These are phyloP conservation scores for Hypoxylon subgilvum DNA, from an alignment of 495 filamentous ascomycete genomes.

Conservation along the genomic window DNA sequence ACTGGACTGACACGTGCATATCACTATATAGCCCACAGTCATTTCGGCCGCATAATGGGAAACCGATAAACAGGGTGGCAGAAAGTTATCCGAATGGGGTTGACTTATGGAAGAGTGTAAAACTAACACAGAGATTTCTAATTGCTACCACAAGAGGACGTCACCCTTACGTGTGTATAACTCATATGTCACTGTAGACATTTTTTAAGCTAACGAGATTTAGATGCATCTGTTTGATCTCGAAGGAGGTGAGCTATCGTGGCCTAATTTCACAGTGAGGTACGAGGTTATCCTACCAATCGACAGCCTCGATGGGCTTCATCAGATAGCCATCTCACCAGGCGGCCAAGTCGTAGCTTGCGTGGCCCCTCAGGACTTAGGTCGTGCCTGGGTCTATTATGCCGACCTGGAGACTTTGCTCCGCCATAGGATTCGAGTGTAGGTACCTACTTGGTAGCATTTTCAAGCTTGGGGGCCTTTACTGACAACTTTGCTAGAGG, in stretches of 20 bases:
- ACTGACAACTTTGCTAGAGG: not conserved
- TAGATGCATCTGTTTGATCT: constrained; percentile 34
- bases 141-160: constrained; percentile 31
- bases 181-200: not conserved
- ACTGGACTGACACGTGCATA: constrained; percentile 43
- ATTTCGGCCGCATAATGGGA: constrained; percentile 8
- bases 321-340: constrained; percentile 41
- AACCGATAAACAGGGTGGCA: constrained; percentile 1
- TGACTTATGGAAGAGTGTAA: constrained; percentile 26
- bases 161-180: constrained; percentile 16
- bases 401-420: constrained; percentile 3
- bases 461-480: not conserved
- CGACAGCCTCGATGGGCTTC: not conserved
- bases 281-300: constrained; percentile 18
- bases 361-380: not conserved
- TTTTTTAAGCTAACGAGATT: not conserved
- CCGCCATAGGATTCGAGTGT: not conserved
- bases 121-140: constrained; percentile 25
- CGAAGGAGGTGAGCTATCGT: constrained; percentile 3
- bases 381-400: constrained; percentile 3
- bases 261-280: constrained; percentile 10
- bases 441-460: not conserved
- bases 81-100: not conserved
- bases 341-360: constrained; percentile 38
- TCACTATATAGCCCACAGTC: constrained; percentile 40